phyloP scores from a whole-genome alignment of 176 grass and related monocot species.

The Musa beccarii region DNA sequence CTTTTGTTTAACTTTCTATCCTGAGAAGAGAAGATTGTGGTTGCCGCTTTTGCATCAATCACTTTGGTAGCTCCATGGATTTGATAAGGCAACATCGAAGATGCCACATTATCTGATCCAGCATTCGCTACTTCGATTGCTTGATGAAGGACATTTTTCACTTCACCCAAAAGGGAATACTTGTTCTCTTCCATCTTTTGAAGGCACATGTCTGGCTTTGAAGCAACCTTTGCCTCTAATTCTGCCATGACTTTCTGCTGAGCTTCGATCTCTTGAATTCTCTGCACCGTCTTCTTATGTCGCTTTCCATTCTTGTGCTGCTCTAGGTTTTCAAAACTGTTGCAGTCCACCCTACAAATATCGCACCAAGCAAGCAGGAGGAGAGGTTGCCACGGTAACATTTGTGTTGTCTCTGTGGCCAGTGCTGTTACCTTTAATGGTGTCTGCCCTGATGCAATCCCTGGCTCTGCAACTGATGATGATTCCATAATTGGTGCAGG shows the following conservation, averaged over 20 bases:
- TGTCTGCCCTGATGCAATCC: not conserved
- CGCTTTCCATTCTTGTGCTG: slow-evolving; percentile 51
- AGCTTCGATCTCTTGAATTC: slow-evolving; percentile 43
- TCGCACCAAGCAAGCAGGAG: slow-evolving; percentile 50
- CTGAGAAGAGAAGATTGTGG: not conserved
- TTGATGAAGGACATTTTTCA: not conserved
- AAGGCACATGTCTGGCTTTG: slow-evolving; percentile 8
- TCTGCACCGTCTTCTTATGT: slow-evolving; percentile 51
- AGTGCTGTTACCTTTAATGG: not conserved
- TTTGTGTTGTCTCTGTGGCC: not conserved
- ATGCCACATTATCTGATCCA: not conserved
- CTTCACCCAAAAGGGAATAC: not conserved
- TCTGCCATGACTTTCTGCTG: slow-evolving; percentile 32
- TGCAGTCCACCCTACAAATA: slow-evolving; percentile 57
- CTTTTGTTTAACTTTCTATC: slow-evolving; percentile 7
- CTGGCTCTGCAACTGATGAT: not conserved
- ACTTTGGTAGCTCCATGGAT: slow-evolving; percentile 10
- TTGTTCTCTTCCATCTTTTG: not conserved
- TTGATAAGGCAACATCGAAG: not conserved
- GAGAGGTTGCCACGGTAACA: not conserved
- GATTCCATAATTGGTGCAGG: not conserved
- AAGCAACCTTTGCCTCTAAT: slow-evolving; percentile 2
- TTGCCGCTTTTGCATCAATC: not conserved
- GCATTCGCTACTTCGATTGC: no score
- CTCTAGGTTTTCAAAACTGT: slow-evolving; percentile 41